These are phyloP conservation scores for Linanthus parryae DNA, from an alignment of 148 eudicot species.

Conservation along the genomic window DNA sequence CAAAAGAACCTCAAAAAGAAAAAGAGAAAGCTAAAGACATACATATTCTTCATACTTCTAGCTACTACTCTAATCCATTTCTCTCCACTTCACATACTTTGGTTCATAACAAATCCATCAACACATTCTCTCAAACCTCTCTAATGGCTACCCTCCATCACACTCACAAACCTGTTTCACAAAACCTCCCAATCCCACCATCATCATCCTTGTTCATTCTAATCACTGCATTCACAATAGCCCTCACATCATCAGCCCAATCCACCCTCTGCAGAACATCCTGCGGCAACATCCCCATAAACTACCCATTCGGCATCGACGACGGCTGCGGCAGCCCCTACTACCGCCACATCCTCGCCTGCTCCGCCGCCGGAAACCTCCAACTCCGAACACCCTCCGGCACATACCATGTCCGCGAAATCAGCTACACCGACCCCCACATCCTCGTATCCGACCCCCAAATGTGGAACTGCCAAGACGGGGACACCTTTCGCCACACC, in stretches of 20 bases:
- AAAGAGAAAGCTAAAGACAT: background rate
- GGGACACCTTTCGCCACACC: constrained; percentile 49
- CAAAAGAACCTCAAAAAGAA: background rate
- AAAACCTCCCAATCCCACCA: constrained; percentile 1
- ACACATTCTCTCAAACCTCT: background rate
- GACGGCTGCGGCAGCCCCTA: constrained; percentile 91
- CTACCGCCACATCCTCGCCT: constrained; percentile 63
- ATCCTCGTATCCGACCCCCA: constrained; percentile 56
- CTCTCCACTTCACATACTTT: background rate
- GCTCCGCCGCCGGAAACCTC: constrained; percentile 35
- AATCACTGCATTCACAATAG: background rate
- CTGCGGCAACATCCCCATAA: constrained; percentile 64
- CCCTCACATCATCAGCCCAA: constrained; percentile 38
- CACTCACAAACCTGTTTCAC: background rate
- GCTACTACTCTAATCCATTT: no score
- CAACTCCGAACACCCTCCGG: constrained; percentile 87
- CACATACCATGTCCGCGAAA: constrained; percentile 41
- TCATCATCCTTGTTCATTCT: constrained; percentile 11
- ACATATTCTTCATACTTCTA: no score
- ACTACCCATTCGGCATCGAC: constrained; percentile 76
- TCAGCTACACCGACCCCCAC: constrained; percentile 76
- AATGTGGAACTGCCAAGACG: constrained; percentile 90
- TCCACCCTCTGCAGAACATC: constrained; percentile 55
- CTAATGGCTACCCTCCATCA: constrained; percentile 3
- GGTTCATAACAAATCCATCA: background rate